Evolutionary conservation across 148 eudicot species (phyloP).

Genomic region (Rhododendron henanense): DNA sequence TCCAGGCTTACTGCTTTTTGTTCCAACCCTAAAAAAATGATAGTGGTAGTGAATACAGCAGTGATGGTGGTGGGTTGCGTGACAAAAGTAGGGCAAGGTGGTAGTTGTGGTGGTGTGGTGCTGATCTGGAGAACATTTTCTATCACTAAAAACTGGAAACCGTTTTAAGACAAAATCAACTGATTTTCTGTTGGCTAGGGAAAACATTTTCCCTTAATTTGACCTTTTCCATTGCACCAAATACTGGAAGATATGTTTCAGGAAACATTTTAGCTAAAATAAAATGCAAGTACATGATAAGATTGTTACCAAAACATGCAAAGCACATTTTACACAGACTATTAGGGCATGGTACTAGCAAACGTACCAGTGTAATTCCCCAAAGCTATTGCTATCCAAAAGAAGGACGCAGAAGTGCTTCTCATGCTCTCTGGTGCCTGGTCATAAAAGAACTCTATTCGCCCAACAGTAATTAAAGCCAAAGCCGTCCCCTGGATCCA

Average conservation of each 20-base stretch:
- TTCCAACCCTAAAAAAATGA: not conserved
- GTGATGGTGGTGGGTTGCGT: not conserved
- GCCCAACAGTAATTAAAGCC: constrained; percentile 41
- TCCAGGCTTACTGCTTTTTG: not conserved
- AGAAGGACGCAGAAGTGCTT: constrained; percentile 30
- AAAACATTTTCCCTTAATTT: not conserved
- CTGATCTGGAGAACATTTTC: not conserved
- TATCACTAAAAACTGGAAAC: not conserved
- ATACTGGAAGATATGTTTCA: not conserved
- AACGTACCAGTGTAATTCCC: constrained; percentile 33
- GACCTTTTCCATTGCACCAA: not conserved
- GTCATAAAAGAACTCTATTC: constrained; percentile 51
- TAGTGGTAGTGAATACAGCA: not conserved
- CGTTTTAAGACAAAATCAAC: not conserved
- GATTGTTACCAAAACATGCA: not conserved
- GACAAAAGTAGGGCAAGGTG: not conserved
- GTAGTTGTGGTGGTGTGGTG: not conserved
- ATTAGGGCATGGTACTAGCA: not conserved
- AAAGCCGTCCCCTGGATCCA: constrained; percentile 42
- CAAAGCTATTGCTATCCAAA: constrained; percentile 32
- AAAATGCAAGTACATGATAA: not conserved
- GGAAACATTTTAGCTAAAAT: not conserved
- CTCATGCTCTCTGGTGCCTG: constrained; percentile 47
- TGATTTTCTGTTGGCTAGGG: not conserved
- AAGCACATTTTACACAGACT: not conserved